These are phyloP conservation scores for Beauveria medogensis DNA, from an alignment of 2,329 filamentous ascomycete species.

Conservation along the genomic window DNA sequence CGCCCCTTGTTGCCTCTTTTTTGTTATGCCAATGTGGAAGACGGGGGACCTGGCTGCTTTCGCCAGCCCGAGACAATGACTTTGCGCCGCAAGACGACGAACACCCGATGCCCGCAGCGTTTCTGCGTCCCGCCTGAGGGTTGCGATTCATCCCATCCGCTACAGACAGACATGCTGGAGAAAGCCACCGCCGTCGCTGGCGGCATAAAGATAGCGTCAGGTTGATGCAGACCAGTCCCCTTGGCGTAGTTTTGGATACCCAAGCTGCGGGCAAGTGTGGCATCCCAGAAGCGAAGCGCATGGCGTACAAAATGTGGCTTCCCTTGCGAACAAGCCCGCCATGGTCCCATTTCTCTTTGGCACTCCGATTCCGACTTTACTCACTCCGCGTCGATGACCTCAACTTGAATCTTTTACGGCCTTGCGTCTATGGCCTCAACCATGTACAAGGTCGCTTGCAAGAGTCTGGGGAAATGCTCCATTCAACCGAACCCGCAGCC, in stretches of 20 bases:
- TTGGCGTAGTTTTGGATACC: not conserved
- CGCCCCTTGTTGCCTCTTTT: too few relatives aligned
- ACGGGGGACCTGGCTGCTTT: too few relatives aligned
- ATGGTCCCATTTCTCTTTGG: not conserved
- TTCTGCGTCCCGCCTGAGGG: too few relatives aligned
- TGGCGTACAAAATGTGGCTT: not conserved
- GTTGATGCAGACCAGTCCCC: not conserved
- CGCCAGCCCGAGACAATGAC: too few relatives aligned
- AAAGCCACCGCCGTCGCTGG: too few relatives aligned
- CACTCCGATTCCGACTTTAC: not conserved
- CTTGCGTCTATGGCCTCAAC: not conserved
- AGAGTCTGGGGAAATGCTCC: not conserved
- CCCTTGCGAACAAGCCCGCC: not conserved
- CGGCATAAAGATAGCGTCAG: too few relatives aligned
- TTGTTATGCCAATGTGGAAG: too few relatives aligned
- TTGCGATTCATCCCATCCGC: too few relatives aligned
- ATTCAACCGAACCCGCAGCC: not conserved
- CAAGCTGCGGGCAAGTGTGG: not conserved
- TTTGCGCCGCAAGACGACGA: too few relatives aligned
- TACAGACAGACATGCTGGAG: too few relatives aligned
- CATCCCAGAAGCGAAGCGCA: conserved; percentile 4
- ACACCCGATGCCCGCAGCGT: too few relatives aligned
- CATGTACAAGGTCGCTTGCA: not conserved
- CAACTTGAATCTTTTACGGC: not conserved
- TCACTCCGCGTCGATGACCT: not conserved